Base-by-base conservation (phyloP, 2,329 filamentous ascomycete species). In the Salinomyces thailandicus region DNA sequence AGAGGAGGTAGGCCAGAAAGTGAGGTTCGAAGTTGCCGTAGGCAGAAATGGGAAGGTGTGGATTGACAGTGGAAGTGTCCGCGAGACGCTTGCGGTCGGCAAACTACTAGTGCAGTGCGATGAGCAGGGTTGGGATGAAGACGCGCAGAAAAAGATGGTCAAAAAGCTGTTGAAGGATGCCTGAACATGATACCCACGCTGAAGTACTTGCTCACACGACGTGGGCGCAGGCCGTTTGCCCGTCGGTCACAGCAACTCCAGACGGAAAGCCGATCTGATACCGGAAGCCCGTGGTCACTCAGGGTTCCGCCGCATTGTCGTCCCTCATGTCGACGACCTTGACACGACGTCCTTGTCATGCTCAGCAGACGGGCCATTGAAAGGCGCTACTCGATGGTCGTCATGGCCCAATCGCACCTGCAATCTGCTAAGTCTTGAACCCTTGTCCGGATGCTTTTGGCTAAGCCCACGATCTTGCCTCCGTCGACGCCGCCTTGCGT, bases 31-130 rank as follows among this genome's bases (percentile, higher is more conserved):
- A 67, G 83, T 93, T 41, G 89, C 89, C 0, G 83, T 94, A 6
- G 91, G 91, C 13, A 76, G 85, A 53, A 98, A 98, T 60, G 91
- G 91, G 27, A 80, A 77, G 58, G 74, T 96, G 15, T 96, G 91
- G 86, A 82, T 96, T 11, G 79, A 89, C 54, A 86, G 81, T 39
- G 82, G 81, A 18, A 81, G 69, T 43, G 64, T 80, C 24, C 81
- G 73, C 62, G 78, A 77, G 19, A 79, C 86, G 5, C 66, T 94
- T 43, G 72, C 77, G 1, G 82, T 96, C 38, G 89, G 87, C 1
- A 76, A 75, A 48, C 83, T 85, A 29, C 66, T 98, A 32, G 72
- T 73, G 51, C 75, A 84, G 55, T 81, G 80, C n/a, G 87, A 96
- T 57, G 72, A 80, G 52, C 71, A 72, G 36, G 66, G 64, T 2